Conservation (phyloP, 495 filamentous ascomycete genomes). For the Sphaerosporella brunnea region DNA sequence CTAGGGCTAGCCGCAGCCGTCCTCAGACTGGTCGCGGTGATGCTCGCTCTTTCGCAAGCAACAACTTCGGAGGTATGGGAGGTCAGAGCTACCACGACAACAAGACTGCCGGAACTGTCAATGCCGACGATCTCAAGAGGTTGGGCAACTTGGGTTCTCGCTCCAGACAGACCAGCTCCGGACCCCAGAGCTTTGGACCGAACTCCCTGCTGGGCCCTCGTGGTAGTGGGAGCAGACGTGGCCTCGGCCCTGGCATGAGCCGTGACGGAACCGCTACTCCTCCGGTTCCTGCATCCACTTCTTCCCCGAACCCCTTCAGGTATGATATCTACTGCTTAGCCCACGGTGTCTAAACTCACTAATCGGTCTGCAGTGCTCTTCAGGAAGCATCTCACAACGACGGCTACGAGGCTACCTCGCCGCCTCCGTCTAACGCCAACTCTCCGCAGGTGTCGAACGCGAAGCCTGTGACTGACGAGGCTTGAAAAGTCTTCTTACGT, state of each 20-base stretch:
- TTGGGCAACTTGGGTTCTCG: slow-evolving; percentile 49
- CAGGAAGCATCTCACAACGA: slow-evolving; percentile 31
- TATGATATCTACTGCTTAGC: slow-evolving; percentile 32
- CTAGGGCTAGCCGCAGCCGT: slow-evolving; percentile 39
- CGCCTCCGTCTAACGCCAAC: slow-evolving; percentile 44
- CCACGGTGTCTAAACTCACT: slow-evolving; percentile 9
- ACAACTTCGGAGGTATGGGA: slow-evolving; percentile 27
- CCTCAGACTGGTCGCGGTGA: slow-evolving; percentile 58
- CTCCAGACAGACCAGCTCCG: slow-evolving; percentile 42
- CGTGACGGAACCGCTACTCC: slow-evolving; percentile 72
- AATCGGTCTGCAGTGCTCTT: slow-evolving; percentile 15
- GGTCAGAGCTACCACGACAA: slow-evolving; percentile 33
- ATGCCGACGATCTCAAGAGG: slow-evolving; percentile 72
- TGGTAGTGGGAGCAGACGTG: slow-evolving; percentile 67
- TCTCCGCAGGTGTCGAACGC: slow-evolving; percentile 45
- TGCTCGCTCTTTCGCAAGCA: slow-evolving; percentile 55
- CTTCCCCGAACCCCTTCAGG: slow-evolving; percentile 79
- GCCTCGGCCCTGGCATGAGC: slow-evolving; percentile 48
- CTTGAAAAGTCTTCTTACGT: slow-evolving; percentile 12
- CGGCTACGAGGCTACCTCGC: slow-evolving; percentile 32
- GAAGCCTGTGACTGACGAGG: slow-evolving; percentile 24
- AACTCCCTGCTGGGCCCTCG: slow-evolving; percentile 38
- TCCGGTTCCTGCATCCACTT: slow-evolving; percentile 47
- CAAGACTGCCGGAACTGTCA: slow-evolving; percentile 53
- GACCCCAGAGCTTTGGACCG: slow-evolving; percentile 54